Evolutionary conservation across 176 grass and related monocot genomes (phyloP), one percentile per base, ranked within the genome.

Genomic region (Luzula sylvatica): DNA sequence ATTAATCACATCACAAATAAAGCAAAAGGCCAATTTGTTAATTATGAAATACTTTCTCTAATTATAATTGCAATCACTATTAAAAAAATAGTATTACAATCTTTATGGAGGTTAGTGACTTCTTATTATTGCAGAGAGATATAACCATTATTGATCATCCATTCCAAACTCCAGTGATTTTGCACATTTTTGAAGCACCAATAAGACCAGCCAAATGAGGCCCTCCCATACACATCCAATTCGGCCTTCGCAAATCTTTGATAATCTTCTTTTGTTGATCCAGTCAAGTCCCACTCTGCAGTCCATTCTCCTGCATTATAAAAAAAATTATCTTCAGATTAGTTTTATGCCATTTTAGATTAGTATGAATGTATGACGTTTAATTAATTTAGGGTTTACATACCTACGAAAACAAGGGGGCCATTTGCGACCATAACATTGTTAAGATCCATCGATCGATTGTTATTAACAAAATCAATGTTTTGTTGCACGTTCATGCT

Each of bases 121-220:
- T n/a, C n/a, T n/a, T n/a, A 35, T 8, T 52, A 43, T 16, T 52
- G 27, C 42, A 78, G 28, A 20, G 66, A 51, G 30, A 78, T 61
- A 38, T 57, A 69, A 15, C 28, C 14, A 5, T 67, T 59, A 1
- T 48, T 1, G n/a, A 82, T 76, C 78, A 82, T 82, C 19, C 22
- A 70, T 46, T 67, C 15, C 7, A 82, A 40, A 27, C 53, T 82
- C 72, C 72, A 76, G 21, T 67, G 39, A 4, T 62, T 0, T 0
- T 55, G 0, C 15, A 38, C 47, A 52, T 72, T 68, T 20, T 76
- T 67, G 23, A 65, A 39, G 1, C 53, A 43, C 72, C 79, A 82
- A 28, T 72, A 82, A 11, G 72, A 26, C 79, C 72, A 82, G 2
- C 79, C 72, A 62, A 82, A 76, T 9, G 67, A 50, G 2, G 67